A percentile compares a stretch with the other conserved stretches of the same genome.
These are phyloP conservation scores for Aspergillus costaricaensis DNA, from an alignment of 2,329 filamentous ascomycete genomes.

Conservation along the genomic window DNA sequence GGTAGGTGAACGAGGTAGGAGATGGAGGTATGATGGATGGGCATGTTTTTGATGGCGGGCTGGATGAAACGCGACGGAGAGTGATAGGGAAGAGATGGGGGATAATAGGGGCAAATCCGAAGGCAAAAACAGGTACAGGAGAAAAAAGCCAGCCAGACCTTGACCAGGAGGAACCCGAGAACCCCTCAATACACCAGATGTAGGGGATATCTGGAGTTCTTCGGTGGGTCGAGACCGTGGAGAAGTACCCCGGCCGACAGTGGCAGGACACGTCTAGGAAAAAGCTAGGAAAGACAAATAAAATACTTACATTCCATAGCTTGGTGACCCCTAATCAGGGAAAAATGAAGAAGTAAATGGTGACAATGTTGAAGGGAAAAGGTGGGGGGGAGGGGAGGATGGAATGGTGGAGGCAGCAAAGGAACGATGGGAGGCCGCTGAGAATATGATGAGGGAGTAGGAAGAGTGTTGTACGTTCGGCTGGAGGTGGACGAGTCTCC, in stretches of 20 bases:
- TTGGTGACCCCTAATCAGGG: constrained; percentile 51
- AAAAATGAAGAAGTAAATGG: constrained; percentile 35
- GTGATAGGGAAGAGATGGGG: constrained; percentile 22
- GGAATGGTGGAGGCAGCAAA: constrained; percentile 36
- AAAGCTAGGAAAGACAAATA: constrained; percentile 35
- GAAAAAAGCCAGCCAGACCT: constrained; percentile 19
- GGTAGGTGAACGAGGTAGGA: constrained; percentile 27
- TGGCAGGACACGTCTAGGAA: constrained; percentile 32
- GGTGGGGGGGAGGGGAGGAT: constrained; percentile 22
- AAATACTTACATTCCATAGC: constrained; percentile 62
- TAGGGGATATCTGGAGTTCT: constrained; percentile 29
- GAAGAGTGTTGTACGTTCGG: constrained; percentile 36
- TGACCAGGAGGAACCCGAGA: constrained; percentile 18
- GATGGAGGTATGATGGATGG: constrained; percentile 38
- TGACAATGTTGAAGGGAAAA: constrained; percentile 28
- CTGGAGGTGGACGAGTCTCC: constrained; percentile 31
- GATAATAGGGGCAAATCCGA: constrained; percentile 22
- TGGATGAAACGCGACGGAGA: constrained; percentile 39
- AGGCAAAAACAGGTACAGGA: constrained; percentile 25
- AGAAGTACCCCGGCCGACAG: constrained; percentile 42
- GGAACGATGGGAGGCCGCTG: constrained; percentile 34
- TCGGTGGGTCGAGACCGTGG: constrained; percentile 44
- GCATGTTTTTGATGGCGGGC: constrained; percentile 41
- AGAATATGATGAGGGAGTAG: constrained; percentile 38
- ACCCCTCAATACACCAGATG: constrained; percentile 20